Conservation (phyloP, 192 early-diverging fungal genomes). For the Entomortierella lignicola region DNA sequence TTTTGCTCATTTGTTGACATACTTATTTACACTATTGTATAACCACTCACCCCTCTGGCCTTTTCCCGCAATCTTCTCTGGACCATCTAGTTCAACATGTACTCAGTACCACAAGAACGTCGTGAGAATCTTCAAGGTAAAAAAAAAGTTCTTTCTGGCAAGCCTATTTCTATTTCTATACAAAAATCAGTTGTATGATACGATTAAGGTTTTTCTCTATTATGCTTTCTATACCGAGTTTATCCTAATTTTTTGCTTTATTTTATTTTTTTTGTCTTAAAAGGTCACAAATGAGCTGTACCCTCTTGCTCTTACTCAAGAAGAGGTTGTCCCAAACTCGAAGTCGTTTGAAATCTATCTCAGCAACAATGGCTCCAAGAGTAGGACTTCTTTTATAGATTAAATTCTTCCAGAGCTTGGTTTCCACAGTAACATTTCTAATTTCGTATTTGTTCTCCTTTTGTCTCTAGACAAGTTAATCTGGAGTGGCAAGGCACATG, state of each 20-base stretch:
- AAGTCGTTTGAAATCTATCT: conserved; percentile 50
- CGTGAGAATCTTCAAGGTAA: conserved; percentile 22
- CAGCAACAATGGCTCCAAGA: conserved; percentile 13
- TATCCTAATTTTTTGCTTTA: not conserved
- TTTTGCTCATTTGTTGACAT: not conserved
- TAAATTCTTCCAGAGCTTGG: too few species aligned
- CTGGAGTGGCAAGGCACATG: conserved; percentile 48
- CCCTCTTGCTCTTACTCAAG: conserved; percentile 20
- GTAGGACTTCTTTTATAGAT: conserved; percentile 12
- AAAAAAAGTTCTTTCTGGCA: too few species aligned
- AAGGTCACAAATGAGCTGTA: conserved; percentile 15
- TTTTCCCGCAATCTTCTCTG: not conserved
- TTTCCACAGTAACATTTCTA: too few species aligned
- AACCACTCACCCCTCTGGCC: not conserved
- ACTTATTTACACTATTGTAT: not conserved
- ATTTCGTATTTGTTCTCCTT: not conserved
- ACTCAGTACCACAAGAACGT: conserved; percentile 34
- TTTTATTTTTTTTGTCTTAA: conserved; percentile 1
- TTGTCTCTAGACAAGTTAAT: conserved; percentile 49
- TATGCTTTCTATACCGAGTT: not conserved
- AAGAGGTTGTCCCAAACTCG: conserved; percentile 27
- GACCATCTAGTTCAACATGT: conserved; percentile 26
- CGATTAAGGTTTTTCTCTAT: not conserved
- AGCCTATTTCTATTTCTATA: not conserved
- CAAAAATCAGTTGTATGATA: not conserved